phyloP scores from a whole-genome alignment of 768 basidiomycete genomes.

The Phallus indusiatus region DNA sequence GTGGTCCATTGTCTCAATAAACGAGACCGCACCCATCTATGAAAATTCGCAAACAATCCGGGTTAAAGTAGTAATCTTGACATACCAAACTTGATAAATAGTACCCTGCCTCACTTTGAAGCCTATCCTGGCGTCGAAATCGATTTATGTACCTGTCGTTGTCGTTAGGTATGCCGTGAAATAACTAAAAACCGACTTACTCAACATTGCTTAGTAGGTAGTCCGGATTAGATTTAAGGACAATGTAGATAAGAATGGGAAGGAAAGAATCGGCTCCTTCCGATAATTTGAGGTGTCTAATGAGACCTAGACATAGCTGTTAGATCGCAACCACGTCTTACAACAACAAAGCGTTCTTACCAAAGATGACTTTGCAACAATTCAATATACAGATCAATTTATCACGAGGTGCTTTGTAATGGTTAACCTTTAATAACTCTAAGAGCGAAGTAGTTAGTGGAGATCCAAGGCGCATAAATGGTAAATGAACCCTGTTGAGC shows the following conservation, averaged over 20 bases:
- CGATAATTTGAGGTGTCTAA: slow-evolving; percentile 77
- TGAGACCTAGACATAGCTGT: slow-evolving; percentile 50
- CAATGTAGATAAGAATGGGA: slow-evolving; percentile 88
- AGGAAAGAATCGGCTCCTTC: slow-evolving; percentile 92
- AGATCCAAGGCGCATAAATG: not conserved
- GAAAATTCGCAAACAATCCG: not conserved
- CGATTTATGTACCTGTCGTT: slow-evolving; percentile 80
- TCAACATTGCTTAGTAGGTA: slow-evolving; percentile 93
- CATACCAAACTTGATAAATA: slow-evolving; percentile 90
- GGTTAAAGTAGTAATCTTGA: not conserved
- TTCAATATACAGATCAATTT: slow-evolving; percentile 97
- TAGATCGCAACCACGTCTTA: not conserved
- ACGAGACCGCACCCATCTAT: slow-evolving; percentile 93
- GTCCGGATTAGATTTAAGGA: slow-evolving; percentile 88
- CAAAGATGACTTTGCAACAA: slow-evolving; percentile 98
- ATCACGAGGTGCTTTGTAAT: slow-evolving; percentile 97
- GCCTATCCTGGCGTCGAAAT: slow-evolving; percentile 79
- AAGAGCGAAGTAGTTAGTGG: not conserved
- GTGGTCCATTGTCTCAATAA: slow-evolving; percentile 98
- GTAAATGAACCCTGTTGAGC: slow-evolving; percentile 64
- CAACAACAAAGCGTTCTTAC: slow-evolving; percentile 29
- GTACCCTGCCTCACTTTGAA: slow-evolving; percentile 94
- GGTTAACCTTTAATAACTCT: slow-evolving; percentile 95
- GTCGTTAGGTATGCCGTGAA: not conserved
- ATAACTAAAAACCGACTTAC: slow-evolving; percentile 36